Conservation (phyloP, 106 monocot species). For the Posidonia australis region DNA sequence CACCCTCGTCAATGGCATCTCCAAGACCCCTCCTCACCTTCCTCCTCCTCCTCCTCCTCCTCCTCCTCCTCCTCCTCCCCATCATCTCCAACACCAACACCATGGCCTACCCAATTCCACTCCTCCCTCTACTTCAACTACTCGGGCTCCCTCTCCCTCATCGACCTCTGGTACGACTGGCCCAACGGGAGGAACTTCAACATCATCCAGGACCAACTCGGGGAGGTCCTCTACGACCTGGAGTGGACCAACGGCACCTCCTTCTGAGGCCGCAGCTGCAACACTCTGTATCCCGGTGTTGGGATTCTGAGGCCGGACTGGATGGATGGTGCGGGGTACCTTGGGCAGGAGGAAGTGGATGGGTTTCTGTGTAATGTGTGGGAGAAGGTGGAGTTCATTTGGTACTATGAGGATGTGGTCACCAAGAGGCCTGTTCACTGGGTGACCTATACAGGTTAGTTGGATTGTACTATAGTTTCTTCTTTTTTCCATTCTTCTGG, state of each 20-base stretch:
- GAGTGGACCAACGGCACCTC: conserved; percentile 96
- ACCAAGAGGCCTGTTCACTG: conserved; percentile 69
- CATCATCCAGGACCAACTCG: conserved; percentile 64
- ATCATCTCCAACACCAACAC: conserved; percentile 12
- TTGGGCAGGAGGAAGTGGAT: conserved; percentile 36
- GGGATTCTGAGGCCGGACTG: conserved; percentile 73
- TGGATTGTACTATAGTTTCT: background rate
- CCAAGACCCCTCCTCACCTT: background rate
- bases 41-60: background rate
- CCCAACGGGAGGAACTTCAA: conserved; percentile 59
- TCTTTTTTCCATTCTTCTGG: too few species aligned
- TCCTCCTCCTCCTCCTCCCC: background rate
- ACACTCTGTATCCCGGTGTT: conserved; percentile 32
- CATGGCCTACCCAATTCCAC: conserved; percentile 78
- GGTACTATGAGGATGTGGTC: conserved; percentile 71
- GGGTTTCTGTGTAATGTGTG: conserved; percentile 75
- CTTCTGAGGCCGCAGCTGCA: conserved; percentile 40
- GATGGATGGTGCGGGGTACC: conserved; percentile 62
- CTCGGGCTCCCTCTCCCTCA: conserved; percentile 39
- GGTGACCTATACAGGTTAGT: conserved; percentile 79
- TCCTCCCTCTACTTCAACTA: conserved; percentile 46
- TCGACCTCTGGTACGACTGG: conserved; percentile 89
- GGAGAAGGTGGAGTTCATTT: conserved; percentile 74
- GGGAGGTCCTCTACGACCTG: conserved; percentile 31
- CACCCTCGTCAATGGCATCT: too few species aligned